Evolutionary conservation across 73 alveolate genomes (phyloP).

Genomic region (Uronychia binucleata): DNA sequence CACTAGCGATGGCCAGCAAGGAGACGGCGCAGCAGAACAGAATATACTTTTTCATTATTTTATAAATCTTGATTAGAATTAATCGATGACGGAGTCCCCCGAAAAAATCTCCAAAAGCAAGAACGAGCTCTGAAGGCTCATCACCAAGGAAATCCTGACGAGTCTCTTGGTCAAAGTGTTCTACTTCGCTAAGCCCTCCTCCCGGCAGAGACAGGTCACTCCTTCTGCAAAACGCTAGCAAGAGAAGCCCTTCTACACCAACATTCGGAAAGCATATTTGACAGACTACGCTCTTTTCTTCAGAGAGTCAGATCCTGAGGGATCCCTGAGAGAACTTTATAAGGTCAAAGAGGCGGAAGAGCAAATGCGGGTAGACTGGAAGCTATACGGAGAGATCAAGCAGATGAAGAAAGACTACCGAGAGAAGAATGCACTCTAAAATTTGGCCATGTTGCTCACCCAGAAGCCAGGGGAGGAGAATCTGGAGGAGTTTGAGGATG

Average conservation of each 20-base stretch:
- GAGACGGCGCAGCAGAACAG: not conserved
- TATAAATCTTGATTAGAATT: not conserved
- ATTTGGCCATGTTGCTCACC: not conserved
- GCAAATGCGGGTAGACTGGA: not conserved
- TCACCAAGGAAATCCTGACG: not conserved
- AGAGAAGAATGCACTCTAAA: not conserved
- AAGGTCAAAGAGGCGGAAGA: not conserved
- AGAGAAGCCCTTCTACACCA: not conserved
- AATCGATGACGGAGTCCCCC: not conserved
- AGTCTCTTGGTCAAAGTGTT: not conserved
- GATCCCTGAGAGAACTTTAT: not conserved
- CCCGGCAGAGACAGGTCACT: not conserved
- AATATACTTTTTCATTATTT: not conserved
- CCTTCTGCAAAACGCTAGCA: not conserved
- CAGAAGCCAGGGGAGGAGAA: not conserved
- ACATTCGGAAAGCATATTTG: not conserved
- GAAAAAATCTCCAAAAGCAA: too few species aligned
- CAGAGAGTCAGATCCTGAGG: not conserved
- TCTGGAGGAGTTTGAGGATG: not conserved
- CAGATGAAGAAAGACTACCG: not conserved
- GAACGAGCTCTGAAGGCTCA: not conserved
- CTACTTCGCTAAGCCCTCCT: not conserved
- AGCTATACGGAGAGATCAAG: not conserved
- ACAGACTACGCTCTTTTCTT: not conserved
- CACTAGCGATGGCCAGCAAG: not conserved